A percentile compares a stretch with the other conserved stretches of the same genome.
phyloP scores from a whole-genome alignment of 345 rosid species.

The Alliaria petiolata region DNA sequence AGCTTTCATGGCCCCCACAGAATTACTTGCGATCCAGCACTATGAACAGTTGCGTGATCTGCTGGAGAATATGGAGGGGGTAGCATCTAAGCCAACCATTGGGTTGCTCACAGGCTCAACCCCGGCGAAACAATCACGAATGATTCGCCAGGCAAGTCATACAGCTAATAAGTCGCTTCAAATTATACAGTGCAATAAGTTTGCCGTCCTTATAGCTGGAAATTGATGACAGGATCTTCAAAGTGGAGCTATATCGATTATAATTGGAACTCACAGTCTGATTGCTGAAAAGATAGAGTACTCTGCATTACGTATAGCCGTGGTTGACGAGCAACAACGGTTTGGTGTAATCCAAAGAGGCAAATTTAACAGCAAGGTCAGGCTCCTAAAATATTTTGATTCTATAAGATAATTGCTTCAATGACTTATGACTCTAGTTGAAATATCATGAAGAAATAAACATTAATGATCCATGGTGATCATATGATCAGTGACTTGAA shows the following conservation, averaged over 20 bases:
- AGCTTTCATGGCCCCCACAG: conserved; percentile 99
- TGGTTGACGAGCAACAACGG: conserved; percentile 97
- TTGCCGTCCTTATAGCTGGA: conserved; percentile 22
- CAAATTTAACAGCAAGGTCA: conserved; percentile 90
- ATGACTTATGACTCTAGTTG: background rate
- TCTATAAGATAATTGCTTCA: background rate
- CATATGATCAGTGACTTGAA: too few relatives aligned
- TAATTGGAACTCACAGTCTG: conserved; percentile 93
- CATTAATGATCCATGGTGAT: too few relatives aligned
- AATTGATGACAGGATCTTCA: conserved; percentile 62
- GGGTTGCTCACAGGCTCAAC: conserved; percentile 93
- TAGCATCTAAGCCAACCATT: conserved; percentile 63
- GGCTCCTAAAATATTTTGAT: background rate
- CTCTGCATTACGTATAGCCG: conserved; percentile 81
- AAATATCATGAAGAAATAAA: background rate
- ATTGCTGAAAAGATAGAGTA: conserved; percentile 85
- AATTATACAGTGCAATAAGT: background rate
- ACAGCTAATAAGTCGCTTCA: conserved; percentile 21
- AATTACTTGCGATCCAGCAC: conserved; percentile 94
- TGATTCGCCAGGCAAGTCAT: conserved; percentile 74
- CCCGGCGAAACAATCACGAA: conserved; percentile 69
- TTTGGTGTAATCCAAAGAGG: conserved; percentile 99
- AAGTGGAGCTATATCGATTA: conserved; percentile 73
- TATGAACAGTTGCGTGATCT: conserved; percentile 70
- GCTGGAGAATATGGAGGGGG: conserved; percentile 60